A percentile compares a stretch with the other conserved stretches of the same genome.
These are phyloP conservation scores for Candida xiaguanensis DNA, from an alignment of 805 yeast genomes.

Conservation along the genomic window DNA sequence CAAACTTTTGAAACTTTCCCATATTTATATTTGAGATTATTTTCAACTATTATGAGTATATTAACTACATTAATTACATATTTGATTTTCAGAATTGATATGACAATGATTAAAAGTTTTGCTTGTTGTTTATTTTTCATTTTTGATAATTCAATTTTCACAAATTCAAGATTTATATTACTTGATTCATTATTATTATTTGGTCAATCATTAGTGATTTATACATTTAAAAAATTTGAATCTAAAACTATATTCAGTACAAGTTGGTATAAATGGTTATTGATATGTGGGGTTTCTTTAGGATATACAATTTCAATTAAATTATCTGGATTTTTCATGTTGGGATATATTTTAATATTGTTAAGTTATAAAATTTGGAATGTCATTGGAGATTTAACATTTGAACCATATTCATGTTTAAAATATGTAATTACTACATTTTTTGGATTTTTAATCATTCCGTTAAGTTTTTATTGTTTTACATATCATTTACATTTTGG, in stretches of 20 bases:
- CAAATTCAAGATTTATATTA: conserved; percentile 51
- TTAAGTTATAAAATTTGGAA: conserved; percentile 58
- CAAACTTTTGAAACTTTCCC: conserved; percentile 32
- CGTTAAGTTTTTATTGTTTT: conserved; percentile 54
- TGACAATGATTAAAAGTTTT: conserved; percentile 41
- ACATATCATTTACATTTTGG: conserved; percentile 58
- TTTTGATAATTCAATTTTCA: conserved; percentile 63
- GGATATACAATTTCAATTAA: conserved; percentile 62
- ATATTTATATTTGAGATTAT: conserved; percentile 52
- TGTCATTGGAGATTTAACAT: conserved; percentile 61
- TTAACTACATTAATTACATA: conserved; percentile 50
- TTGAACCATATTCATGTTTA: conserved; percentile 34
- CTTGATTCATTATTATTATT: conserved; percentile 44
- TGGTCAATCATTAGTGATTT: conserved; percentile 46
- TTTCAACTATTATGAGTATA: conserved; percentile 56
- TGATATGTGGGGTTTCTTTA: conserved; percentile 46
- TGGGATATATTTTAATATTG: conserved; percentile 57
- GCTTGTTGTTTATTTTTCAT: conserved; percentile 13
- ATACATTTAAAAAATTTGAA: conserved; percentile 49
- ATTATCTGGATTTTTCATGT: conserved; percentile 67
- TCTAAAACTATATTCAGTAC: conserved; percentile 36
- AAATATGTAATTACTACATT: conserved; percentile 40
- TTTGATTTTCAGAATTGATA: conserved; percentile 55
- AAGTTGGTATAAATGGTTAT: conserved; percentile 52
- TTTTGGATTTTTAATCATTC: conserved; percentile 46